These are phyloP conservation scores for Chlamydomonas schloesseri DNA, from an alignment of 139 green algal species.

Conservation along the genomic window DNA sequence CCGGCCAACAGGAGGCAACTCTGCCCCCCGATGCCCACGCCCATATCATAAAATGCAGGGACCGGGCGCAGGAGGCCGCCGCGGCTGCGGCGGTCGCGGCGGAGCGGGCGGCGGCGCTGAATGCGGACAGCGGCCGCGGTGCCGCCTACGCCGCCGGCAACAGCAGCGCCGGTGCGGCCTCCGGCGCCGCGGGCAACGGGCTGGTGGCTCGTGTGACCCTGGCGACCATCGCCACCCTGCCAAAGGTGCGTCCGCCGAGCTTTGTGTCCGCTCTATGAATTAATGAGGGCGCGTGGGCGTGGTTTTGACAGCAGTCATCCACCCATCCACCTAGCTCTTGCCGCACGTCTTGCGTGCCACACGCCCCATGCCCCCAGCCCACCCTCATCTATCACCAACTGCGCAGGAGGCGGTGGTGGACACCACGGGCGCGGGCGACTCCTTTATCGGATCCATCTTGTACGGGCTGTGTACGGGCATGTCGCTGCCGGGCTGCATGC, in stretches of 20 bases:
- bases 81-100: slow-evolving; percentile 53
- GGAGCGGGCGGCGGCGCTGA: slow-evolving; percentile 63
- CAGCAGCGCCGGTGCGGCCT: not conserved
- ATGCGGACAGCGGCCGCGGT: slow-evolving; percentile 71
- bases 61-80: not conserved
- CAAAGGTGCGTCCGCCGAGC: slow-evolving; percentile 53
- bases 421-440: slow-evolving; percentile 94
- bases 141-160: slow-evolving; percentile 54
- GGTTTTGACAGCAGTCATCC: no score
- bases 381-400: no score
- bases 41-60: not conserved
- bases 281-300: no score
- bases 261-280: no score
- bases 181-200: not conserved
- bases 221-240: slow-evolving; percentile 48
- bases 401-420: slow-evolving; percentile 80
- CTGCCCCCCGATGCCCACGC: no score
- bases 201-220: not conserved
- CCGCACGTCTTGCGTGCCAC: no score
- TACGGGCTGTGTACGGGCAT: slow-evolving; percentile 80
- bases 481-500: slow-evolving; percentile 53
- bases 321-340: no score
- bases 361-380: not conserved
- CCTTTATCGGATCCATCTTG: slow-evolving; percentile 91
- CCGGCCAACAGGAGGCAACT: no score